Conservation (phyloP, 2,329 filamentous ascomycete species). For the Diplodia seriata region DNA sequence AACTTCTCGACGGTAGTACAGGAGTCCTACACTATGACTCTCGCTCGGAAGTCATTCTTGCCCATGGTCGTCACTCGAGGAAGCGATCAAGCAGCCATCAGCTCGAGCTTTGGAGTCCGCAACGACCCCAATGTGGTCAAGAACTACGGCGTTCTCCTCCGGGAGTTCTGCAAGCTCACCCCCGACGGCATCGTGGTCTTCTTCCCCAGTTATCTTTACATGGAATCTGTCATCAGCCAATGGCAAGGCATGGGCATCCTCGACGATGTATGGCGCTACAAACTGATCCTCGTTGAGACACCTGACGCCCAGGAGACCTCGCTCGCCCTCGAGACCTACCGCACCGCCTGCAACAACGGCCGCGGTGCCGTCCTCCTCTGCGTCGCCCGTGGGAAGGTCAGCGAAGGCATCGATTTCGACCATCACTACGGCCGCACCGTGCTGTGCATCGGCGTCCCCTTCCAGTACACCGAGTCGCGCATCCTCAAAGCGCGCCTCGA, state of each 20-base stretch:
- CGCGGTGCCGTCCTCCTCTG: constrained; percentile 91
- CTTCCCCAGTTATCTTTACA: constrained; percentile 97
- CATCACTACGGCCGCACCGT: constrained; percentile 97
- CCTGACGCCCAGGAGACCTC: constrained; percentile 97
- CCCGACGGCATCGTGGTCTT: constrained; percentile 99
- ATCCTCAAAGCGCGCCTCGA: constrained; percentile 95
- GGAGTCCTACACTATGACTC: constrained; percentile 96
- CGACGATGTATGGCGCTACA: constrained; percentile 99
- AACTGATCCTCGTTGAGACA: constrained; percentile 96
- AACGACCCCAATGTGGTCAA: constrained; percentile 97
- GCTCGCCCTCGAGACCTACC: constrained; percentile 92
- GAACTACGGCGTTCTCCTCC: constrained; percentile 92
- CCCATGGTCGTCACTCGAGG: constrained; percentile 97
- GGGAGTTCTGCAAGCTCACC: constrained; percentile 94
- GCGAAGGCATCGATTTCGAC: constrained; percentile 98
- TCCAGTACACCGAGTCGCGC: constrained; percentile 97
- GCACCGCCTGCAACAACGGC: constrained; percentile 96
- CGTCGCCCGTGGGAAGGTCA: constrained; percentile 95
- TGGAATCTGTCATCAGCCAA: constrained; percentile 99
- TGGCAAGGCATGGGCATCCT: constrained; percentile 99
- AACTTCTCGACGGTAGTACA: constrained; percentile 91
- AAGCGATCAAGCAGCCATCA: constrained; percentile 90
- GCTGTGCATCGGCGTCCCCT: constrained; percentile 94
- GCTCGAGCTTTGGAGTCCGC: constrained; percentile 91
- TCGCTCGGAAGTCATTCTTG: constrained; percentile 91